These are phyloP conservation scores for Rhizophagus prolifer DNA, from an alignment of 192 early-diverging fungal genomes.

Conservation along the genomic window DNA sequence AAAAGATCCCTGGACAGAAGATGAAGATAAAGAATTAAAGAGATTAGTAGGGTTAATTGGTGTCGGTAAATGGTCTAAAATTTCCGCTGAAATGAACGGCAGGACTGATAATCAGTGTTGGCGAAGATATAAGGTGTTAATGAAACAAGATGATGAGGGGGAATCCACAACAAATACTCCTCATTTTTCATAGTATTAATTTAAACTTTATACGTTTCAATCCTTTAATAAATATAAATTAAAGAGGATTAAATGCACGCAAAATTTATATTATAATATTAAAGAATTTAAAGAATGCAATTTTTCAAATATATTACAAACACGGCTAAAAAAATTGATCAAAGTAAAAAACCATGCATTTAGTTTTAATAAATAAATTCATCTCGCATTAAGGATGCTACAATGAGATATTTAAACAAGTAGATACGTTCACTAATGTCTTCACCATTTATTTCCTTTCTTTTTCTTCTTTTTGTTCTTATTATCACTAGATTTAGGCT, in stretches of 20 bases:
- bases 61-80: constrained; percentile 59
- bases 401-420: background rate
- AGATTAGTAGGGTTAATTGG: constrained; percentile 44
- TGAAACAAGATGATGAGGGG: background rate
- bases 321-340: no score
- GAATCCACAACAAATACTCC: background rate
- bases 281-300: no score
- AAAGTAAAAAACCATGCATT: no score
- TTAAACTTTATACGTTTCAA: no score
- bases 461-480: constrained; percentile 34
- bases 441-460: constrained; percentile 23
- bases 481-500: constrained; percentile 13
- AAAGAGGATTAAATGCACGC: no score
- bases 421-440: background rate
- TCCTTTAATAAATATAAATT: no score
- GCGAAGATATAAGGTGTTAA: constrained; percentile 18
- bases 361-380: no score
- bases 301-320: no score
- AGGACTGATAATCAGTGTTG: constrained; percentile 56
- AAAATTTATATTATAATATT: no score
- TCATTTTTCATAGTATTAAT: background rate
- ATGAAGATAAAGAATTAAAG: constrained; percentile 50
- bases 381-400: background rate
- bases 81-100: constrained; percentile 45
- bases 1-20: constrained; percentile 52